Evolutionary conservation across 129 eudicot species (phyloP).

Genomic region (Chrysanthemum seticuspe): DNA sequence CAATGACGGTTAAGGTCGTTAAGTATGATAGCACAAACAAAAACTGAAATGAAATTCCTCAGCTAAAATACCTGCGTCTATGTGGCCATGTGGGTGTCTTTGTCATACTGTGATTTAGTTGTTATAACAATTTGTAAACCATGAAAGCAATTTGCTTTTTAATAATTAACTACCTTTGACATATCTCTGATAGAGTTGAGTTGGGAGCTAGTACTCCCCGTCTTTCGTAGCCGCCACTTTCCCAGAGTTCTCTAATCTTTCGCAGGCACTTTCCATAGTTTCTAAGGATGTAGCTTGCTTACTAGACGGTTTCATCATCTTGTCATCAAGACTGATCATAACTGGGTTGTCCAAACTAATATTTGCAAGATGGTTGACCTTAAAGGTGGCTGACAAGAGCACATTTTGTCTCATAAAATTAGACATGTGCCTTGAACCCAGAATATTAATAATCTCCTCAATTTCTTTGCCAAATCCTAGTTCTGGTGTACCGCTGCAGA

Average conservation of each 20-base stretch:
- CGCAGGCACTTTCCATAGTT: conserved; percentile 38
- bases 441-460: too few species aligned
- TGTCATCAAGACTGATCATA: conserved; percentile 83
- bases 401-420: conserved; percentile 67
- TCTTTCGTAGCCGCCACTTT: conserved; percentile 29
- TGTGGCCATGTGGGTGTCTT: too few species aligned
- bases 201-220: conserved; percentile 75
- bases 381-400: conserved; percentile 90
- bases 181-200: conserved; percentile 81
- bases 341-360: conserved; percentile 89
- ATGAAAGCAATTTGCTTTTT: conserved; percentile 5
- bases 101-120: too few species aligned
- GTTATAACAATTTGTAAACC: too few species aligned
- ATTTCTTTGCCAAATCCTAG: too few species aligned
- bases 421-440: conserved; percentile 15
- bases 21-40: too few species aligned
- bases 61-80: too few species aligned
- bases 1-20: too few species aligned
- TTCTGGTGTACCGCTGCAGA: too few species aligned
- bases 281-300: conserved; percentile 31
- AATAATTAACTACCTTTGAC: conserved; percentile 60
- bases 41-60: too few species aligned
- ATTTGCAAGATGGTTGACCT: conserved; percentile 93
- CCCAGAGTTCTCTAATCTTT: conserved; percentile 33
- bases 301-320: conserved; percentile 30